Evolutionary conservation across 352 stramenopile genomes (phyloP), one percentile per base, ranked within the genome.

Genomic region (Plasmopara viticola): DNA sequence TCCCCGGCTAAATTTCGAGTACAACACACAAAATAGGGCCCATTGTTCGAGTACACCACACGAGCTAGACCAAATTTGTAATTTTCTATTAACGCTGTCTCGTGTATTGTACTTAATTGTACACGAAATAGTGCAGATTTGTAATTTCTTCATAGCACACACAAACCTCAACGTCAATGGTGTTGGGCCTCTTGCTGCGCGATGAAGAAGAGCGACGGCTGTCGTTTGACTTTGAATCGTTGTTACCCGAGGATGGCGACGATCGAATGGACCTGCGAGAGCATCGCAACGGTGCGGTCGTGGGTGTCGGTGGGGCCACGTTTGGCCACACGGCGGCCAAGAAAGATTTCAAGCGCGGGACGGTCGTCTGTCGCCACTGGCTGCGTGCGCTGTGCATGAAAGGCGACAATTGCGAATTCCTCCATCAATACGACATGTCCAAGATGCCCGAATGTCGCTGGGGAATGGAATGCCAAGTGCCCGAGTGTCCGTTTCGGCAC

Each of bases 341-440:
- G 63, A 94, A 91, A 50, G 84, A 95, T 58, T 92, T 95, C 44
- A 95, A 95, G 62, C 82, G 84, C 39, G 84, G 94, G 40, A 99
- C 94, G 0, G 93, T 99, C 44, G 96, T 99, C 28, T 99, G 96
- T 68, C 90, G 95, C 55, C 96, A 99, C 66, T 99, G 95, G 94
- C 80, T 99, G 45, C 87, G 91, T 53, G 94, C 95, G 61, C 77
- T 99, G 30, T 99, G 96, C 67, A 98, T 98, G 95, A 98, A 98
- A 58, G 95, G 95, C 31, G 88, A 97, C 58, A 94, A 94, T 50
- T 99, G 95, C 66, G 94, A 98, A 72, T 98, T 98, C 60, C 63
- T 98, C 47, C 95, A 98, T 62, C 63, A 76, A 66, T 98, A 97
- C 64, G 94, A 98, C 72, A 90, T 98, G 66, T 87, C 74, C 31